Evolutionary conservation across 805 yeast genomes (phyloP).

Genomic region (Pichia scutulata): DNA sequence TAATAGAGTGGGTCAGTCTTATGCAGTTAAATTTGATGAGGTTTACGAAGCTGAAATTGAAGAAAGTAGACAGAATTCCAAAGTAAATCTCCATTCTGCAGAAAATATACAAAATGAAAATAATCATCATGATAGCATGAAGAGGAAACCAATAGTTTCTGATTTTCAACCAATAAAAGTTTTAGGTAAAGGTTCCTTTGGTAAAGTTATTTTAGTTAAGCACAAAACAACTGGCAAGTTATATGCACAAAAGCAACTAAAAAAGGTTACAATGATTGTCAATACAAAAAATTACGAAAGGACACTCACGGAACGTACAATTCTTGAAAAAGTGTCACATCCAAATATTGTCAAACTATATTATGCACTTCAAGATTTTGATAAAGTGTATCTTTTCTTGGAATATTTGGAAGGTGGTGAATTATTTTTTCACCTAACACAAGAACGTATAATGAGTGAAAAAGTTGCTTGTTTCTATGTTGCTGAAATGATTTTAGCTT

Average conservation of each 20-base stretch:
- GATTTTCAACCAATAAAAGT: constrained; percentile 75
- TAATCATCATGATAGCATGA: not conserved
- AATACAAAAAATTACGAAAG: constrained; percentile 52
- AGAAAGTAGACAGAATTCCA: constrained; percentile 18
- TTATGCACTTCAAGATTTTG: constrained; percentile 76
- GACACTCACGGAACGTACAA: constrained; percentile 73
- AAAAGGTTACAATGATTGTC: constrained; percentile 73
- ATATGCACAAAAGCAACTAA: constrained; percentile 81
- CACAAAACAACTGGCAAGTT: constrained; percentile 54
- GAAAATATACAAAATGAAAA: not conserved
- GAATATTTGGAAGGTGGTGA: constrained; percentile 91
- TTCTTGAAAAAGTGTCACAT: constrained; percentile 63
- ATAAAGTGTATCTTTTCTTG: constrained; percentile 64
- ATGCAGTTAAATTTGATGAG: constrained; percentile 40
- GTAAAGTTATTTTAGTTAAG: constrained; percentile 73
- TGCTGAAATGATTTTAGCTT: constrained; percentile 75
- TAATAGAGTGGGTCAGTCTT: constrained; percentile 38
- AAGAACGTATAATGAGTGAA: constrained; percentile 42
- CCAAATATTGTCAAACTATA: constrained; percentile 76
- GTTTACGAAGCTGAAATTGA: constrained; percentile 28
- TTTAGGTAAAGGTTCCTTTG: constrained; percentile 82
- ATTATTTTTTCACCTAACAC: constrained; percentile 55
- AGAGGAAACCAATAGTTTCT: constrained; percentile 18
- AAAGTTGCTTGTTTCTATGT: constrained; percentile 66
- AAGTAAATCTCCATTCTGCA: not conserved